Evolutionary conservation across 2,329 filamentous ascomycete genomes (phyloP), one percentile per base, ranked within the genome.

Genomic region (Aspergillus hortae): DNA sequence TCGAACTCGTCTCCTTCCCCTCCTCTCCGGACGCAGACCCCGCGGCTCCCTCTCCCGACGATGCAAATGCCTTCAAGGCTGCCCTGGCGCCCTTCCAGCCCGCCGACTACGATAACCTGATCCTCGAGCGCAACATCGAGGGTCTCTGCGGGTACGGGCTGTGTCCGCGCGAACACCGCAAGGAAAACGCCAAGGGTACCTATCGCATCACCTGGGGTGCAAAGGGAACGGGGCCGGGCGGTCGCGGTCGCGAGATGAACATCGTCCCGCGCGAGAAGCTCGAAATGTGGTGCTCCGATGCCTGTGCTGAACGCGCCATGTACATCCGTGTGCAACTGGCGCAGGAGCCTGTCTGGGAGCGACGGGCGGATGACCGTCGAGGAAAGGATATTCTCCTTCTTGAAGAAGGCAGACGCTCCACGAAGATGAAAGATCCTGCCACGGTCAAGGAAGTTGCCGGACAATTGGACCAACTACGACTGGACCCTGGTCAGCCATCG

Each of bases 281-380:
- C 14, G 89, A 94, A 73, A 88, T 86, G 71, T 99, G 91, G 90
- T 99, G 94, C 71, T 89, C 86, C 0, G 79, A 86, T 49, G 79
- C 79, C 36, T 99, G 94, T 73, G 89, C 89, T 2, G 82, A 84
- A 58, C 81, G 89, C 45, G 91, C 89, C 2, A 77, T 95, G 59
- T 96, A 91, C 70, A 80, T 97, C 61, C 89, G 91, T 65, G 88
- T 95, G 21, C 94, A 99, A 77, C 81, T 97, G 36, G 87, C 82
- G 58, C 88, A 94, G 66, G 86, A 88, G 56, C 90, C 91, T 0
- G 89, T 89, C 0, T 96, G 92, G 90, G 84, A 94, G 70, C 80
- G 92, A 48, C 81, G 81, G 4, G 84, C 81, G 3, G 79, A 61
- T 25, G 66, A 66, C 44, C 51, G 54, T 10, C 59, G 80, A 27